Percentiles rank a stretch among this genome's conserved stretches.
phyloP scores from a whole-genome alignment of 495 filamentous ascomycete species.

The Mytilinidion resinicola region DNA sequence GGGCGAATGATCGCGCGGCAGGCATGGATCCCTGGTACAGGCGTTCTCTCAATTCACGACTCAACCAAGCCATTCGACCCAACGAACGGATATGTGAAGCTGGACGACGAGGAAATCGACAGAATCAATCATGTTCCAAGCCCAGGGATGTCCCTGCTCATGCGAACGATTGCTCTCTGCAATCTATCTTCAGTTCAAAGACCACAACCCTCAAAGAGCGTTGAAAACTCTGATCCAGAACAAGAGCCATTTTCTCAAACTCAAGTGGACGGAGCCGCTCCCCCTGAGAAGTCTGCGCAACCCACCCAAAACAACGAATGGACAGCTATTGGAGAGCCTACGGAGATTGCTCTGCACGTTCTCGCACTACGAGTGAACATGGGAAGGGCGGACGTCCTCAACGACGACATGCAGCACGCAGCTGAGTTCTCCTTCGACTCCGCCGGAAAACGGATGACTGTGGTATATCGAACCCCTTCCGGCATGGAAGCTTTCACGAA shows the following conservation, averaged over 20 bases:
- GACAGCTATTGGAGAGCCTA: conserved; percentile 48
- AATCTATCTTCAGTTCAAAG: conserved; percentile 25
- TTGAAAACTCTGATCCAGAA: too few relatives aligned
- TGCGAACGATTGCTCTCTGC: conserved; percentile 28
- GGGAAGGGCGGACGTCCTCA: conserved; percentile 46
- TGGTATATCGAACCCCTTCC: conserved; percentile 42
- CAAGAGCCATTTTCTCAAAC: too few relatives aligned
- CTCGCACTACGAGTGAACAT: conserved; percentile 42
- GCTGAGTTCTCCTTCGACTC: conserved; percentile 56
- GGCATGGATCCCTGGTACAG: conserved; percentile 39
- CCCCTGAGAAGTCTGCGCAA: not conserved
- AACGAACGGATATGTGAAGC: conserved; percentile 25
- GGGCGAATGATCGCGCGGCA: conserved; percentile 54
- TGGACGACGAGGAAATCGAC: conserved; percentile 18
- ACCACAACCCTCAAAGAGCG: not conserved
- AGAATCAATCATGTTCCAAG: conserved; percentile 17
- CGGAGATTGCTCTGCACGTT: conserved; percentile 51
- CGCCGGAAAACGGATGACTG: conserved; percentile 51
- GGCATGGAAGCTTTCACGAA: conserved; percentile 47
- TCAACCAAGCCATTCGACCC: conserved; percentile 31
- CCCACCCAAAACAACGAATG: conserved; percentile 25
- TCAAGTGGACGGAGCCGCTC: too few relatives aligned
- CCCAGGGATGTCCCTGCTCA: conserved; percentile 30
- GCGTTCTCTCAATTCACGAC: conserved; percentile 18
- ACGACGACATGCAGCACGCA: conserved; percentile 31